phyloP scores from a whole-genome alignment of 108 stramenopile species.

The Nannochloropsis oceanica region DNA sequence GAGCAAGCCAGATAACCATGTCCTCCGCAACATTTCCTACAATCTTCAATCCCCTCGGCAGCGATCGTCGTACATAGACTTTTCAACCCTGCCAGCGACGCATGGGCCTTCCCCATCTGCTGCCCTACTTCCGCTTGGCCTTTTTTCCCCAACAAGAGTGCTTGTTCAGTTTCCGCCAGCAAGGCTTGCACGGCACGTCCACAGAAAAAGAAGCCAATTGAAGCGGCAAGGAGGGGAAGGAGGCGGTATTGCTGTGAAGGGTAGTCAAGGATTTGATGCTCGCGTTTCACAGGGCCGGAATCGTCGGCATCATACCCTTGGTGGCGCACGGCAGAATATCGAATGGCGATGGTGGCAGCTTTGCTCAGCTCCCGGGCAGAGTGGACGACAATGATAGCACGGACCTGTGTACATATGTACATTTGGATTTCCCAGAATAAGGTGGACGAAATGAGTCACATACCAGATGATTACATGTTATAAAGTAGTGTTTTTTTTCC shows the following conservation, averaged over 20 bases:
- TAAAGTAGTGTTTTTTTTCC: too few species aligned
- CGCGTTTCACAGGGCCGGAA: background rate
- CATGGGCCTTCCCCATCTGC: constrained; percentile 62
- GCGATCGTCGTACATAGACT: constrained; percentile 61
- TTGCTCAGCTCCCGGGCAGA: constrained; percentile 40
- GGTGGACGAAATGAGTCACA: too few species aligned
- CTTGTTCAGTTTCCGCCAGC: constrained; percentile 51
- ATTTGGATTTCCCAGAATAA: too few species aligned
- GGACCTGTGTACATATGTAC: too few species aligned
- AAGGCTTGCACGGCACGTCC: constrained; percentile 46
- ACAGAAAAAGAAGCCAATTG: constrained; percentile 67
- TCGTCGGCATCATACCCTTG: constrained; percentile 63
- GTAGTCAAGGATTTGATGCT: constrained; percentile 72
- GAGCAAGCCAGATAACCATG: constrained; percentile 66
- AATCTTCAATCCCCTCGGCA: constrained; percentile 80
- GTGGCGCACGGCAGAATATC: constrained; percentile 68
- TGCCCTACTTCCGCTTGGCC: background rate
- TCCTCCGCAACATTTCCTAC: constrained; percentile 75
- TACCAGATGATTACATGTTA: too few species aligned
- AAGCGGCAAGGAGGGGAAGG: constrained; percentile 62
- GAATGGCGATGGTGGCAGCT: constrained; percentile 65
- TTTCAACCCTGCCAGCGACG: constrained; percentile 66
- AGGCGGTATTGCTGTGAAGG: constrained; percentile 76
- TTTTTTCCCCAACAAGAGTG: background rate
- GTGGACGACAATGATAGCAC: background rate